Conservation (phyloP, 129 eudicot species). For the Mikania micrantha region DNA sequence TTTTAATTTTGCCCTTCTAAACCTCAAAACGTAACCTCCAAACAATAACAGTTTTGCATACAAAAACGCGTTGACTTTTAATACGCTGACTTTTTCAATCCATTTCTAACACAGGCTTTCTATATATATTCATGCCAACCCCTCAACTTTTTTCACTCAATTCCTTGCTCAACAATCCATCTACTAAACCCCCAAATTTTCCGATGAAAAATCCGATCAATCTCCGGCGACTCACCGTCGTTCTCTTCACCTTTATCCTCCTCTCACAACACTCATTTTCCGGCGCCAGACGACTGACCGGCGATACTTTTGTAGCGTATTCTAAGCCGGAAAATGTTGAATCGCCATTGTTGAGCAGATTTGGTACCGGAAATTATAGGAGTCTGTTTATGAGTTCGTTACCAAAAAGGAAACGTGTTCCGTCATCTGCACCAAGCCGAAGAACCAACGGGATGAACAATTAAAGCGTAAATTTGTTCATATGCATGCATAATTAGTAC, state of each 20-base stretch:
- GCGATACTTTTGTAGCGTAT: neutral
- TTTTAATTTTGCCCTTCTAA: no score
- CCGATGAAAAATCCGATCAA: constrained; percentile 9
- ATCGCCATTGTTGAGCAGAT: neutral
- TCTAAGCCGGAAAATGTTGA: constrained; percentile 4
- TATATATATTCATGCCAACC: constrained; percentile 11
- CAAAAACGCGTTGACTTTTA: constrained; percentile 26
- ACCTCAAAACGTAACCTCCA: no score
- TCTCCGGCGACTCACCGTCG: constrained; percentile 12
- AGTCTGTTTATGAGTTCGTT: constrained; percentile 27
- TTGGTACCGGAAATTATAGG: constrained; percentile 13
- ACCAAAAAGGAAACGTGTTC: constrained; percentile 26
- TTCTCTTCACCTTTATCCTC: constrained; percentile 10
- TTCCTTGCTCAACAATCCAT: constrained; percentile 4
- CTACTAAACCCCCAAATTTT: constrained; percentile 3
- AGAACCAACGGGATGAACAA: constrained; percentile 22
- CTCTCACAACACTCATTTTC: neutral
- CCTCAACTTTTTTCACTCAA: neutral
- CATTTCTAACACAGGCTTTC: no score
- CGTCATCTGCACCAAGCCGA: constrained; percentile 26
- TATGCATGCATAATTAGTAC: neutral
- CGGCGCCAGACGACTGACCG: constrained; percentile 15
- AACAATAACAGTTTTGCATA: no score
- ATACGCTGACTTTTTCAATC: constrained; percentile 12
- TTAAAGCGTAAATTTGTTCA: neutral